phyloP scores from a whole-genome alignment of 129 eudicot genomes.

The Artemisia tridentata region DNA sequence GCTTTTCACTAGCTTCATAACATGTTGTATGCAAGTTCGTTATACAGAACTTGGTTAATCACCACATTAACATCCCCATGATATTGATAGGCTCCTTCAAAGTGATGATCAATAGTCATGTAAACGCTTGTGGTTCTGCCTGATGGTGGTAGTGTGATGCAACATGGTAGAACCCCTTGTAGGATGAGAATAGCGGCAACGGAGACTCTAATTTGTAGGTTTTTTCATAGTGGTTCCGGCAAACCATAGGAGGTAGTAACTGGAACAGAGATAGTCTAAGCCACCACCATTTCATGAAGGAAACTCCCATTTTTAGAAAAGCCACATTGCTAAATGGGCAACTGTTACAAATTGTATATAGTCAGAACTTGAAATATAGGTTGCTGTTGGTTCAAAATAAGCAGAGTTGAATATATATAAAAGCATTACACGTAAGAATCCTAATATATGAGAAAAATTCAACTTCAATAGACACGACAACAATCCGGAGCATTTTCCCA shows the following conservation, averaged over 20 bases:
- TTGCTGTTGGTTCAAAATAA: not conserved
- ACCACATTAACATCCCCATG: not conserved
- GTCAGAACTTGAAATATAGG: not conserved
- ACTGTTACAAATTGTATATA: constrained; percentile 16
- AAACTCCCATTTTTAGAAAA: not conserved
- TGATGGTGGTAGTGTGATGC: constrained; percentile 7
- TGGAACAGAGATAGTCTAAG: constrained; percentile 1
- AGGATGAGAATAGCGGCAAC: constrained; percentile 12
- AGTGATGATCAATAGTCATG: not conserved
- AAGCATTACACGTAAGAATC: not conserved
- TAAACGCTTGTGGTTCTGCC: not conserved
- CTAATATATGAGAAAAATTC: not conserved
- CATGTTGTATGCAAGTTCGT: not conserved
- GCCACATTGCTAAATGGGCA: constrained; percentile 1
- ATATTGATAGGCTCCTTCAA: constrained; percentile 9
- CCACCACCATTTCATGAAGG: constrained; percentile 11
- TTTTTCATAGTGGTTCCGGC: not conserved
- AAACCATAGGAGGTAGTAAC: constrained; percentile 2
- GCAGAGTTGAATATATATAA: not conserved
- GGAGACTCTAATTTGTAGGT: constrained; percentile 13
- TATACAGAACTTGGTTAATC: not conserved
- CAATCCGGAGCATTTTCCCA: no score
- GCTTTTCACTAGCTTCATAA: not conserved
- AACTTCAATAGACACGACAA: no score
- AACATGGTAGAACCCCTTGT: not conserved